These are phyloP conservation scores for Tribonema minus DNA, from an alignment of 108 stramenopile species.

Conservation along the genomic window DNA sequence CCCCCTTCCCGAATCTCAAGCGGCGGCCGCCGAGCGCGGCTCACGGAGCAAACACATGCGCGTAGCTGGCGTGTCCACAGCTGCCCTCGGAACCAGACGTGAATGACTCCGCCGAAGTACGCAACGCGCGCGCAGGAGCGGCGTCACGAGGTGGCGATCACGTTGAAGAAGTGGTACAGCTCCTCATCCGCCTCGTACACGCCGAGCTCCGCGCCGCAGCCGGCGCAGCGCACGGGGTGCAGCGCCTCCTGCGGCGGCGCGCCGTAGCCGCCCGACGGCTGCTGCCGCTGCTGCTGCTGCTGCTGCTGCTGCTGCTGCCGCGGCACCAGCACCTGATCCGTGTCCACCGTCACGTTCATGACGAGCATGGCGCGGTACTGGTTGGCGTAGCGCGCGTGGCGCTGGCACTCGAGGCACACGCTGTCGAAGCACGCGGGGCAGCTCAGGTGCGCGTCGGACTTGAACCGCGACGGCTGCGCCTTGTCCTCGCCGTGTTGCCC, in stretches of 20 bases:
- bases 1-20: too few relatives aligned
- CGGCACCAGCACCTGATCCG: background rate
- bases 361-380: constrained; percentile 26
- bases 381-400: constrained; percentile 17
- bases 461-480: background rate
- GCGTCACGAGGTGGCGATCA: too few relatives aligned
- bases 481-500: background rate
- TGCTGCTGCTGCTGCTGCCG: background rate
- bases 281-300: background rate
- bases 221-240: constrained; percentile 15
- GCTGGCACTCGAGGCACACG: constrained; percentile 35
- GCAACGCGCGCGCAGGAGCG: too few relatives aligned
- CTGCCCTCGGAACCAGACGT: too few relatives aligned
- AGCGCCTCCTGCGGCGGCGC: background rate
- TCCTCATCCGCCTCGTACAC: constrained; percentile 26
- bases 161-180: constrained; percentile 23
- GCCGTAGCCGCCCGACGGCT: background rate
- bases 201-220: constrained; percentile 13
- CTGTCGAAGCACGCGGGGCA: constrained; percentile 29
- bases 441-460: constrained; percentile 33
- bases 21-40: too few relatives aligned
- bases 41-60: too few relatives aligned
- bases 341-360: constrained; percentile 1
- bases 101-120: too few relatives aligned
- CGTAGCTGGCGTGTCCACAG: too few relatives aligned